phyloP scores from a whole-genome alignment of 2,329 filamentous ascomycete genomes.

The Camillea tinctor region DNA sequence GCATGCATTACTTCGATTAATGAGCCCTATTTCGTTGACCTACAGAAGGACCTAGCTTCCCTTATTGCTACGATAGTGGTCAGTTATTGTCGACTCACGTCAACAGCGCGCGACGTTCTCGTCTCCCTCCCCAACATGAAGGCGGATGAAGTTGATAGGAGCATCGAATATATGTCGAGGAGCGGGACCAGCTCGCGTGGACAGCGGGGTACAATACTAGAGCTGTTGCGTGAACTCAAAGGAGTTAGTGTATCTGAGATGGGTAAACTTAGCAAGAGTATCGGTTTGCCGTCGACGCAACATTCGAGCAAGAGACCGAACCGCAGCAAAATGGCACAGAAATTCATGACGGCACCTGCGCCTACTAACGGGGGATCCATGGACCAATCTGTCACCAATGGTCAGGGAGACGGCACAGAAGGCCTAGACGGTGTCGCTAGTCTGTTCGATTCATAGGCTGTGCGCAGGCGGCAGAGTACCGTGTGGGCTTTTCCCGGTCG shows the following conservation, averaged over 20 bases:
- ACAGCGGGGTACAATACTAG: constrained; percentile 78
- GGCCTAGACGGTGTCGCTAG: constrained; percentile 54
- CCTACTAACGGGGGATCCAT: constrained; percentile 23
- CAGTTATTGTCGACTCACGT: constrained; percentile 67
- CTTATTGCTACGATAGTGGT: constrained; percentile 84
- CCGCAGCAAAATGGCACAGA: constrained; percentile 62
- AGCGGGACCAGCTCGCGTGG: constrained; percentile 64
- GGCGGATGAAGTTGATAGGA: constrained; percentile 62
- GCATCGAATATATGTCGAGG: constrained; percentile 59
- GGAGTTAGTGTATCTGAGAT: constrained; percentile 92
- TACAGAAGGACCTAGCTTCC: constrained; percentile 86
- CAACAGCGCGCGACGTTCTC: constrained; percentile 74
- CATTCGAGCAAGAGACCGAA: constrained; percentile 39
- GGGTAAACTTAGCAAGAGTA: constrained; percentile 70
- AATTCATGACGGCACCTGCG: constrained; percentile 60
- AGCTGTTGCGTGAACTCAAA: constrained; percentile 80
- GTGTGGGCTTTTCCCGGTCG: background rate
- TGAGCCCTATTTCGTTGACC: constrained; percentile 94
- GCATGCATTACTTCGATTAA: constrained; percentile 88
- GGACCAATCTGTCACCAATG: constrained; percentile 13
- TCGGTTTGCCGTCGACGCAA: constrained; percentile 30
- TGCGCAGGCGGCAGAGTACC: background rate
- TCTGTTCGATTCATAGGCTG: constrained; percentile 40
- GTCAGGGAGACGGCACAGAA: constrained; percentile 39
- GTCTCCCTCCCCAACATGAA: constrained; percentile 76